A percentile compares a stretch with the other conserved stretches of the same genome.
Conservation (phyloP, 768 basidiomycete genomes). For the Trametes villosa region DNA sequence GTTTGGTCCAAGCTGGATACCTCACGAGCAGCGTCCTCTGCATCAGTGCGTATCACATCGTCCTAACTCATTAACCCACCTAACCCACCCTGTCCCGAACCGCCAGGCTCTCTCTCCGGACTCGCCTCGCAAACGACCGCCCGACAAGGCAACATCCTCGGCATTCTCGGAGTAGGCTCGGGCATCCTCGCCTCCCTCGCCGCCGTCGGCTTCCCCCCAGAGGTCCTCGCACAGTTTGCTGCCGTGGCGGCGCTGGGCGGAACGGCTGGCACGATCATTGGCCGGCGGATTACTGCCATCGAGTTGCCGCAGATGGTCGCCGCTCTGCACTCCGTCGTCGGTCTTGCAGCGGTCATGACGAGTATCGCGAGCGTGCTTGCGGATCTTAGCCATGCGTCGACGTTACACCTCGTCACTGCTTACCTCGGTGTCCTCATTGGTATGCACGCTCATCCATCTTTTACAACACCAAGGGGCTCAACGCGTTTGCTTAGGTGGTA, state of each 20-base stretch:
- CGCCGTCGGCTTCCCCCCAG: slow-evolving; percentile 82
- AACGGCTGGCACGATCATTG: slow-evolving; percentile 69
- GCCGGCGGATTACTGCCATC: slow-evolving; percentile 83
- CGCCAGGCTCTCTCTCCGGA: slow-evolving; percentile 79
- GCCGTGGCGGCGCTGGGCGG: slow-evolving; percentile 78
- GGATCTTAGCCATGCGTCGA: slow-evolving; percentile 68
- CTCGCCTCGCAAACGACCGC: slow-evolving; percentile 81
- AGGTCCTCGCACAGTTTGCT: slow-evolving; percentile 77
- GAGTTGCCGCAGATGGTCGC: slow-evolving; percentile 86
- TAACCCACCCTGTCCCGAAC: background rate
- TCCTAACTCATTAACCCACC: background rate
- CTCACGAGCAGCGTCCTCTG: slow-evolving; percentile 84
- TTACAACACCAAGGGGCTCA: background rate
- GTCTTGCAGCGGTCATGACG: slow-evolving; percentile 87
- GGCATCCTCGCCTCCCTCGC: slow-evolving; percentile 81
- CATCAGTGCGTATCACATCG: slow-evolving; percentile 54
- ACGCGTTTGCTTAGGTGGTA: slow-evolving; percentile 53
- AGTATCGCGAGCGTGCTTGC: slow-evolving; percentile 82
- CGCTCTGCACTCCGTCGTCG: slow-evolving; percentile 86
- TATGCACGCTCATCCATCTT: slow-evolving; percentile 28
- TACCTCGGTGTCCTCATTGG: slow-evolving; percentile 88
- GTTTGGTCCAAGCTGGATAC: slow-evolving; percentile 88
- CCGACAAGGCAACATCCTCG: slow-evolving; percentile 86
- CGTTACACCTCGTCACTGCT: slow-evolving; percentile 79
- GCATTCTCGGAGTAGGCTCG: slow-evolving; percentile 81